phyloP scores from a whole-genome alignment of 495 filamentous ascomycete genomes.

The Beverwykella pulmonaria region DNA sequence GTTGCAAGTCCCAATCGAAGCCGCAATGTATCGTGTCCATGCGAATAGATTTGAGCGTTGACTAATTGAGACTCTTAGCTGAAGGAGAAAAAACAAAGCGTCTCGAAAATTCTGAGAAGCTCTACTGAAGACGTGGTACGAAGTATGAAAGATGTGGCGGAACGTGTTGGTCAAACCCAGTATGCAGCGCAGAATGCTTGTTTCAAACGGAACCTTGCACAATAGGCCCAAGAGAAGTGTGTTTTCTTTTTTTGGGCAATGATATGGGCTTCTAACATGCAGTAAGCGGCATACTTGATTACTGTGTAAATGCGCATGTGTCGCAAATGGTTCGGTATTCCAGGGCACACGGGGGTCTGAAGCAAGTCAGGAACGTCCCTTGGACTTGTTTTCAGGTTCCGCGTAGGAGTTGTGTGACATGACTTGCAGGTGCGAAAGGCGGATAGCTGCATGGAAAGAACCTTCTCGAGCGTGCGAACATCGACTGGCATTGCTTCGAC shows the following conservation, averaged over 20 bases:
- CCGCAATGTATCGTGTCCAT: background rate
- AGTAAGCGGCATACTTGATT: background rate
- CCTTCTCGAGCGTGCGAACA: background rate
- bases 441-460: constrained; percentile 26
- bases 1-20: too few relatives aligned
- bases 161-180: background rate
- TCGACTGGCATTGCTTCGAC: background rate
- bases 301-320: background rate
- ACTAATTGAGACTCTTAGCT: background rate
- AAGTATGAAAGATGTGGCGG: background rate
- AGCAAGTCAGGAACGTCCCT: background rate
- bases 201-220: background rate
- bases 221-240: background rate
- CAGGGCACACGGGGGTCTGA: background rate
- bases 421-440: constrained; percentile 20
- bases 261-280: background rate
- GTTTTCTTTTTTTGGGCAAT: background rate
- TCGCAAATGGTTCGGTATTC: background rate
- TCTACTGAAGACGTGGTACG: background rate
- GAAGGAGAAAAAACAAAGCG: background rate
- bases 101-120: background rate
- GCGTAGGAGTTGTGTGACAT: constrained; percentile 10
- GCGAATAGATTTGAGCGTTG: background rate
- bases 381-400: constrained; percentile 2
- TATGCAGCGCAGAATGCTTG: background rate